A percentile compares a stretch with the other conserved stretches of the same genome.
Evolutionary conservation across 2,329 filamentous ascomycete genomes (phyloP).

Genomic region (Scopulariopsis brevicaulis): DNA sequence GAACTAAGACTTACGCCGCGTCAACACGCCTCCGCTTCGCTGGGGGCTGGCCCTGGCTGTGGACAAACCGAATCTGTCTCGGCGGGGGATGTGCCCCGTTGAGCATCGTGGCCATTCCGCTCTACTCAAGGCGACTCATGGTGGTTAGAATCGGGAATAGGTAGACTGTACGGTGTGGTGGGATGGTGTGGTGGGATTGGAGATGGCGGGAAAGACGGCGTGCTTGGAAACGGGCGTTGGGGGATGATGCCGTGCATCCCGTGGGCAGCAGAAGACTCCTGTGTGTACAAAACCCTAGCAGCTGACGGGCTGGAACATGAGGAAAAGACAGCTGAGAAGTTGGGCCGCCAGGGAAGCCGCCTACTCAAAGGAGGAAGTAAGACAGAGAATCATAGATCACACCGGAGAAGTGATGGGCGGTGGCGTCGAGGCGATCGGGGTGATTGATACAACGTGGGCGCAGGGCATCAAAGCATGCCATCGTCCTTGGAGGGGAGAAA

Average conservation of each 20-base stretch:
- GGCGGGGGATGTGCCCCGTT: constrained; percentile 27
- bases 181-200: not conserved
- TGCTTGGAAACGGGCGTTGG: not conserved
- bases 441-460: not conserved
- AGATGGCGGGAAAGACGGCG: not conserved
- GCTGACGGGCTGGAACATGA: not conserved
- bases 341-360: no score
- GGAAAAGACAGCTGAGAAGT: no score
- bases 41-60: constrained; percentile 70
- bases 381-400: no score
- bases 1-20: constrained; percentile 50
- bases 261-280: not conserved
- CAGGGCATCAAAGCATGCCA: not conserved
- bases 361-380: no score
- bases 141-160: constrained; percentile 12
- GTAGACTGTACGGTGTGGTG: not conserved
- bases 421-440: no score
- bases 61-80: constrained; percentile 66
- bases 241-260: not conserved
- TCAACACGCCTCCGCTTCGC: constrained; percentile 70
- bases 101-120: constrained; percentile 33
- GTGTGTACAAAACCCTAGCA: not conserved
- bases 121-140: constrained; percentile 16
- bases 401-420: no score
- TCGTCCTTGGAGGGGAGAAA: not conserved